These are phyloP conservation scores for Schizophyllum commune DNA, from an alignment of 1,284 basidiomycete species.

Conservation along the genomic window DNA sequence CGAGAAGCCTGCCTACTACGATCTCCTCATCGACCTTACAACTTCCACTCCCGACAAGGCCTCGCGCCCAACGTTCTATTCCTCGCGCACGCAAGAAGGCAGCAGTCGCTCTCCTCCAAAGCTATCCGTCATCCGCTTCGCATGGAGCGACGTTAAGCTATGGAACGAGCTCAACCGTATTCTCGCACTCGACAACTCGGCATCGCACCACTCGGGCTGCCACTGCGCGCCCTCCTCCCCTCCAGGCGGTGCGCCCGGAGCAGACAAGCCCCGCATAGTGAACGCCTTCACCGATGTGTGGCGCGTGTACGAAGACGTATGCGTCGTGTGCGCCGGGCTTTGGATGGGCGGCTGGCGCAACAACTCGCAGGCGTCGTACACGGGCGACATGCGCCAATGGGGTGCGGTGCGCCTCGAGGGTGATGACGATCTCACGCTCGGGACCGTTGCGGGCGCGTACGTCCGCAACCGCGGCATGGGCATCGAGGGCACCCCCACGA, in stretches of 20 bases:
- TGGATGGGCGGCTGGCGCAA: slow-evolving; percentile 65
- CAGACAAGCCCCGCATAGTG: slow-evolving; percentile 28
- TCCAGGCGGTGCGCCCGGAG: slow-evolving; percentile 6
- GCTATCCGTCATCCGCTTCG: slow-evolving; percentile 57
- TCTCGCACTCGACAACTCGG: slow-evolving; percentile 41
- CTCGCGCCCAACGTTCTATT: slow-evolving; percentile 56
- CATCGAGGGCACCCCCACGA: slow-evolving; percentile 53
- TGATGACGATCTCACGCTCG: slow-evolving; percentile 45
- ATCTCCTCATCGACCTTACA: slow-evolving; percentile 70
- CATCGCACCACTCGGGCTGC: slow-evolving; percentile 24
- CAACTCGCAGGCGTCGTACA: slow-evolving; percentile 37
- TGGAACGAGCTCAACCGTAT: slow-evolving; percentile 70
- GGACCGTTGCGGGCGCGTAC: slow-evolving; percentile 21
- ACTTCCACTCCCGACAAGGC: slow-evolving; percentile 50
- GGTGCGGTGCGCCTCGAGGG: slow-evolving; percentile 44
- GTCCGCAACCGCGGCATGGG: slow-evolving; percentile 59
- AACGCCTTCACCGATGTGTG: slow-evolving; percentile 64
- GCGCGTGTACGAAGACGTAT: slow-evolving; percentile 76
- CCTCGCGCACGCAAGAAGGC: slow-evolving; percentile 25
- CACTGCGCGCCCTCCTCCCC: slow-evolving; percentile 27
- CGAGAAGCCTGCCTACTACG: slow-evolving; percentile 69
- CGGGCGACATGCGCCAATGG: slow-evolving; percentile 44
- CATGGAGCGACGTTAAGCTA: slow-evolving; percentile 73
- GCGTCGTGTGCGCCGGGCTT: slow-evolving; percentile 67
- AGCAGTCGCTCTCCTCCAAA: slow-evolving; percentile 27